phyloP scores from a whole-genome alignment of 345 rosid species.

The Combretum micranthum region DNA sequence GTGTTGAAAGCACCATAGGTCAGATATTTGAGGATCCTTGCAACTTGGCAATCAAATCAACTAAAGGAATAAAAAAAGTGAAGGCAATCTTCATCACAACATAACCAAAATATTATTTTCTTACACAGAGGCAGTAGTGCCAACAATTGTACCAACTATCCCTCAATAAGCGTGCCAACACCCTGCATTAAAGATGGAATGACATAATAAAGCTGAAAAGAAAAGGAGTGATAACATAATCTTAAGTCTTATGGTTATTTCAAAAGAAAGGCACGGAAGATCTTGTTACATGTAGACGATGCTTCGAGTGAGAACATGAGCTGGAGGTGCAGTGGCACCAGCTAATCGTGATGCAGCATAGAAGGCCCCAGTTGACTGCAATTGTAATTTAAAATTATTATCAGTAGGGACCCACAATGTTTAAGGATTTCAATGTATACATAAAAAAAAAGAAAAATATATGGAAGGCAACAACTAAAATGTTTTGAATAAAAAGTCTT shows the following conservation, averaged over 20 bases:
- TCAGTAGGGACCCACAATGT: not conserved
- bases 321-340: constrained; percentile 97
- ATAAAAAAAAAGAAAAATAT: not conserved
- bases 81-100: too few species aligned
- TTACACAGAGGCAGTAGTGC: constrained; percentile 93
- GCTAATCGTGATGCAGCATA: constrained; percentile 85
- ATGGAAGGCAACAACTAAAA: too few species aligned
- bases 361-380: constrained; percentile 79
- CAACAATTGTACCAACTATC: constrained; percentile 82
- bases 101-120: constrained; percentile 13
- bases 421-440: not conserved
- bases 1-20: too few species aligned
- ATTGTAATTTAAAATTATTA: not conserved
- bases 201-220: too few species aligned
- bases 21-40: too few species aligned
- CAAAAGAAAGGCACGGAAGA: not conserved
- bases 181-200: constrained; percentile 41
- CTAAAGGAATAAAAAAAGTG: too few species aligned
- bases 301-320: constrained; percentile 78
- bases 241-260: too few species aligned
- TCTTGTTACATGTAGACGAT: constrained; percentile 65
- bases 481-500: too few species aligned
- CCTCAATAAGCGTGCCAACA: constrained; percentile 71
- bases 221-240: too few species aligned
- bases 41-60: too few species aligned